Conservation (phyloP, 129 eudicot species). For the Pseudognaphalium luteoalbum region DNA sequence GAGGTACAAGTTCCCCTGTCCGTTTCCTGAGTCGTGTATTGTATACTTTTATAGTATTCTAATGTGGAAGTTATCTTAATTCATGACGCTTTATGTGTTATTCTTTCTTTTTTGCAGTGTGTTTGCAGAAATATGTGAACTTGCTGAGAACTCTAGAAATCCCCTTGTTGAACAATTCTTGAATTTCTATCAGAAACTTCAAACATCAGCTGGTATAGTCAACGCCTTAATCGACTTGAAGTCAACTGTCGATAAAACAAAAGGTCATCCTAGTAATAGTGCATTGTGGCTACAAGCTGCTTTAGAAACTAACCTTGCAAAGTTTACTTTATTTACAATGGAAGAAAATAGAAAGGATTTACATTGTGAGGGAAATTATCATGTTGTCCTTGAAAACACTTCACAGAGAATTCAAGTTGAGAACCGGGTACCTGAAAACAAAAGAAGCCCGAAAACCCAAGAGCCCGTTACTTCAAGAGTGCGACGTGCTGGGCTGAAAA, state of each 20-base stretch:
- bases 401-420: constrained; percentile 37
- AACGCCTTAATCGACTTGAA: constrained; percentile 36
- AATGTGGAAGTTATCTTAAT: background rate
- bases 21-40: background rate
- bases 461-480: constrained; percentile 32
- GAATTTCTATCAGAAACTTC: constrained; percentile 52
- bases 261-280: constrained; percentile 38
- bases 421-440: constrained; percentile 42
- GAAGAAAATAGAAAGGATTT: constrained; percentile 35
- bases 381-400: constrained; percentile 47
- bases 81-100: background rate
- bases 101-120: constrained; percentile 33
- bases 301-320: constrained; percentile 60
- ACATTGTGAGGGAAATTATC: constrained; percentile 39
- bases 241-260: constrained; percentile 24
- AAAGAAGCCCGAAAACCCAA: constrained; percentile 44
- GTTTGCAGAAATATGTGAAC: constrained; percentile 68
- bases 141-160: constrained; percentile 42
- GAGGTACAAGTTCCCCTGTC: constrained; percentile 48
- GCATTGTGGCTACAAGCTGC: constrained; percentile 81
- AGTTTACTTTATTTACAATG: constrained; percentile 44
- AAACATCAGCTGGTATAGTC: constrained; percentile 40
- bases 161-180: constrained; percentile 63
- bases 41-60: background rate
- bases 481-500: constrained; percentile 8